Evolutionary conservation across 768 basidiomycete species (phyloP).

Genomic region (Lentinula lateritia): DNA sequence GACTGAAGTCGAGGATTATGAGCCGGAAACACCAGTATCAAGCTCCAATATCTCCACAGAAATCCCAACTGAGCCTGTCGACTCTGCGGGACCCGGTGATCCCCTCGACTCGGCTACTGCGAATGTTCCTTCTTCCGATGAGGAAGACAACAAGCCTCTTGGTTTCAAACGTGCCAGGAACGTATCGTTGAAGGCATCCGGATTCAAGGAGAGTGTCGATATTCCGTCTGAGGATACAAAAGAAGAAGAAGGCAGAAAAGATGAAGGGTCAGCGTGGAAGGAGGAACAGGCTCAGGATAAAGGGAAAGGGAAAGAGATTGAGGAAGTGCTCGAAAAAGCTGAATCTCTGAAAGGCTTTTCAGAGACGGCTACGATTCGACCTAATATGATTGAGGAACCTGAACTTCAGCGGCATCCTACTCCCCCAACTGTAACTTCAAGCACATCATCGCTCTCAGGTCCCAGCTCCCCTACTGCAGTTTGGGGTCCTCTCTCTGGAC

Average conservation of each 20-base stretch:
- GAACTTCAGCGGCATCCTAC: conserved; percentile 17
- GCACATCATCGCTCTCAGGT: not conserved
- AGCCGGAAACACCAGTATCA: conserved; percentile 17
- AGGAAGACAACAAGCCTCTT: conserved; percentile 24
- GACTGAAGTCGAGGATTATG: conserved; percentile 3
- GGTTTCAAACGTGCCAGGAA: conserved; percentile 10
- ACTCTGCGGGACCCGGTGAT: conserved; percentile 23
- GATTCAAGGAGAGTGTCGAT: conserved; percentile 46
- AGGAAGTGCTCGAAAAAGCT: conserved; percentile 3
- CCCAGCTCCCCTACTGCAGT: conserved; percentile 3
- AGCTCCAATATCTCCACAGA: conserved; percentile 16
- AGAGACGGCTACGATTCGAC: conserved; percentile 38
- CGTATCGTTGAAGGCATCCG: conserved; percentile 27
- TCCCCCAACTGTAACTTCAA: not conserved
- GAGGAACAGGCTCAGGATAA: conserved; percentile 8
- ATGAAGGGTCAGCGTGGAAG: not conserved
- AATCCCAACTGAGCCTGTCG: conserved; percentile 18
- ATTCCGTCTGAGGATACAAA: not conserved
- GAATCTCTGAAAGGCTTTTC: conserved; percentile 22
- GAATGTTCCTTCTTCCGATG: conserved; percentile 22
- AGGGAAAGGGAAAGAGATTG: conserved; percentile 2
- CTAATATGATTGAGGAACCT: conserved; percentile 27
- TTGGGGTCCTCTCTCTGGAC: conserved; percentile 14
- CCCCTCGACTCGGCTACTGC: conserved; percentile 26
- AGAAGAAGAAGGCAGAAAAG: not conserved